Percentiles rank a stretch among this genome's conserved stretches.
These are phyloP conservation scores for Phytophthora cactorum DNA, from an alignment of 352 stramenopile species.

Conservation along the genomic window DNA sequence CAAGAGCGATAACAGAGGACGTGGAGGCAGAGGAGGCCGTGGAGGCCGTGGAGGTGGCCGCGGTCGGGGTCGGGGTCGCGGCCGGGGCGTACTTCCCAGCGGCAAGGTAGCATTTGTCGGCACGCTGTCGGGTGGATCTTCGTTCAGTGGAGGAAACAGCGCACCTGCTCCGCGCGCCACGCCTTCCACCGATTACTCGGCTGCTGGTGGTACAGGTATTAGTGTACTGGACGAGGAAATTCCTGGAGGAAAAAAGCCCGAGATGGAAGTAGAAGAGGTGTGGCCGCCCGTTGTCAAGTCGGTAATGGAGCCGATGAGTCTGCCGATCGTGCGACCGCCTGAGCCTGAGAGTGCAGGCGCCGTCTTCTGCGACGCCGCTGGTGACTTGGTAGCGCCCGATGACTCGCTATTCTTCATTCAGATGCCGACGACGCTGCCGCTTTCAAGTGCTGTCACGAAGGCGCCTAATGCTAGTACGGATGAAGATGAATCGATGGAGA, in stretches of 20 bases:
- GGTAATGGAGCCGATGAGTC: slow-evolving; percentile 82
- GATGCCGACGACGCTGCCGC: slow-evolving; percentile 81
- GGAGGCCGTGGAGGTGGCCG: slow-evolving; percentile 52
- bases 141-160: slow-evolving; percentile 59
- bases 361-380: slow-evolving; percentile 70
- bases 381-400: slow-evolving; percentile 60
- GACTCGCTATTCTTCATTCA: slow-evolving; percentile 87
- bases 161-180: slow-evolving; percentile 43
- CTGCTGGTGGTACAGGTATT: slow-evolving; percentile 82
- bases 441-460: slow-evolving; percentile 55
- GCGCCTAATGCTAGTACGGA: slow-evolving; percentile 22
- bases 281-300: slow-evolving; percentile 85
- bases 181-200: slow-evolving; percentile 45
- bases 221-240: slow-evolving; percentile 81
- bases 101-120: slow-evolving; percentile 83
- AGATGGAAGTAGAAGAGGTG: slow-evolving; percentile 73
- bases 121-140: slow-evolving; percentile 81
- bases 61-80: slow-evolving; percentile 50
- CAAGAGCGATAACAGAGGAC: slow-evolving; percentile 39
- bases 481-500: slow-evolving; percentile 49
- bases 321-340: slow-evolving; percentile 70
- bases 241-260: slow-evolving; percentile 51
- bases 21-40: slow-evolving; percentile 45
- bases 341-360: slow-evolving; percentile 66
- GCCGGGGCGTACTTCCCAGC: slow-evolving; percentile 59